Percentiles rank a stretch among this genome's conserved stretches.
These are phyloP conservation scores for Apiospora sp. DNA, from an alignment of 2,329 filamentous ascomycete genomes.

Conservation along the genomic window DNA sequence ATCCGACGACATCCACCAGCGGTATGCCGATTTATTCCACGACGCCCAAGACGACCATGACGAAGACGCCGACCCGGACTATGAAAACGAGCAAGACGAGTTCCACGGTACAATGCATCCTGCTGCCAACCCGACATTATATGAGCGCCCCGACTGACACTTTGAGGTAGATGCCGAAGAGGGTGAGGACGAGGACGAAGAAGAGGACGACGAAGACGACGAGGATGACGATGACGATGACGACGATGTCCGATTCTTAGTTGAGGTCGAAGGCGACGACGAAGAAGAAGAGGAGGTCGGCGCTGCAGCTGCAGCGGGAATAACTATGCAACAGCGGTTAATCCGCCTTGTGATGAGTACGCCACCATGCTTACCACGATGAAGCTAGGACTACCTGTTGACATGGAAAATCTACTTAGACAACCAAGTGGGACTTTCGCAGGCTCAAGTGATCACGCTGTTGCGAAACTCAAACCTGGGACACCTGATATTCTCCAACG, in stretches of 20 bases:
- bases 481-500: conserved; percentile 46
- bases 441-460: conserved; percentile 51
- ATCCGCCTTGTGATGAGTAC: conserved; percentile 43
- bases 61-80: conserved; percentile 34
- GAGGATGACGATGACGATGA: conserved; percentile 38
- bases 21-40: conserved; percentile 33
- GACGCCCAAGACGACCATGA: conserved; percentile 37
- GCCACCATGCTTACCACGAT: conserved; percentile 24
- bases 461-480: conserved; percentile 50
- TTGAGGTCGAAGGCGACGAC: conserved; percentile 43
- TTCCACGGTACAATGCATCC: conserved; percentile 37
- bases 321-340: conserved; percentile 33
- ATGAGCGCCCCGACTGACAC: neutral
- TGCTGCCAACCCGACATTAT: conserved; percentile 1
- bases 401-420: conserved; percentile 37
- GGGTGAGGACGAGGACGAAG: conserved; percentile 36
- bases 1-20: conserved; percentile 6
- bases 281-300: conserved; percentile 37
- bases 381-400: conserved; percentile 40
- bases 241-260: conserved; percentile 38
- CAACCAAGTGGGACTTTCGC: conserved; percentile 36
- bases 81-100: conserved; percentile 38
- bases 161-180: conserved; percentile 34
- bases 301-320: conserved; percentile 32
- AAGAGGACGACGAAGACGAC: conserved; percentile 43